These are phyloP conservation scores for Yarrowia divulgata DNA, from an alignment of 805 yeast species.

Conservation along the genomic window DNA sequence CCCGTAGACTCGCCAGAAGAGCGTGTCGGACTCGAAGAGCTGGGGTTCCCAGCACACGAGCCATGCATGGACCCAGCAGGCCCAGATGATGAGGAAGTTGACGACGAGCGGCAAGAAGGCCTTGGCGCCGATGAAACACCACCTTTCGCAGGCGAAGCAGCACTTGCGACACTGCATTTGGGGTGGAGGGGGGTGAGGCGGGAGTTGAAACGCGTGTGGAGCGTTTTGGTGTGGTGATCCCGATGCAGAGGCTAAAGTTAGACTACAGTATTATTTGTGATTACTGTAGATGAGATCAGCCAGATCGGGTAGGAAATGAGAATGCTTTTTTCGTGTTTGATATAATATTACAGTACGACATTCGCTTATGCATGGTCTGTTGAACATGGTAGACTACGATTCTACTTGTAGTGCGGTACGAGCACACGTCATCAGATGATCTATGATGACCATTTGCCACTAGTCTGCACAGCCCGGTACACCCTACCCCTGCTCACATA, in stretches of 20 bases:
- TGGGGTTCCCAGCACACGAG: constrained; percentile 31
- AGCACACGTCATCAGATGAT: no score
- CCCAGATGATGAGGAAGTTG: constrained; percentile 38
- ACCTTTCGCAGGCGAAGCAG: constrained; percentile 35
- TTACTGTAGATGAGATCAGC: not conserved
- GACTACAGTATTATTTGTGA: not conserved
- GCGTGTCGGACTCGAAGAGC: constrained; percentile 16
- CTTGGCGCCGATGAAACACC: constrained; percentile 10
- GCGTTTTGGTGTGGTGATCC: constrained; percentile 1
- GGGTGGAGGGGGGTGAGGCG: not conserved
- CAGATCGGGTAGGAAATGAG: no score
- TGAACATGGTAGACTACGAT: no score
- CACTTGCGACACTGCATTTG: constrained; percentile 37
- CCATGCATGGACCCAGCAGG: constrained; percentile 39
- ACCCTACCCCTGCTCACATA: not conserved
- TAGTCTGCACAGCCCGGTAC: no score
- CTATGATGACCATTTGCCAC: no score
- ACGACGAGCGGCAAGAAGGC: constrained; percentile 33
- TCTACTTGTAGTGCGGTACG: no score
- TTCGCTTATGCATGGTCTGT: no score
- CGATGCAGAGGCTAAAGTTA: constrained; percentile 2
- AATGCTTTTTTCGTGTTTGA: no score
- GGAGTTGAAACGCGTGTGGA: not conserved
- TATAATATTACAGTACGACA: no score
- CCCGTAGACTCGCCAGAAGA: constrained; percentile 28